These are phyloP conservation scores for Verticillium albo-atrum DNA, from an alignment of 2,329 filamentous ascomycete species.

Conservation along the genomic window DNA sequence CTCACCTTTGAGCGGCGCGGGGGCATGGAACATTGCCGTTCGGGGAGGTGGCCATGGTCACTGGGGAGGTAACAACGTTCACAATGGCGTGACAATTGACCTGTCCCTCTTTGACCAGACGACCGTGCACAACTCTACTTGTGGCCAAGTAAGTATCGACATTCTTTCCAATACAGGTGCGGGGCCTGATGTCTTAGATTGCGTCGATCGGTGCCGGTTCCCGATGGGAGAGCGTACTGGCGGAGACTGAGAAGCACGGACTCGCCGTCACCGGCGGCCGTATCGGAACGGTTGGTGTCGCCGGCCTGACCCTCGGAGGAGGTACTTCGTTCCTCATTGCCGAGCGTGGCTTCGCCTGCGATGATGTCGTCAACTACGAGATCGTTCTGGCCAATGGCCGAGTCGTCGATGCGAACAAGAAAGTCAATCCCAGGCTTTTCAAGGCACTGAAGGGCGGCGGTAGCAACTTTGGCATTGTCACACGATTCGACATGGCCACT, in stretches of 20 bases:
- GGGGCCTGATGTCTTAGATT: conserved; percentile 2
- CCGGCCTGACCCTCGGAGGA: conserved; percentile 24
- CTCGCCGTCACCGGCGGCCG: conserved; percentile 18
- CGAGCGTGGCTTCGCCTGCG: conserved; percentile 33
- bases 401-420: conserved; percentile 32
- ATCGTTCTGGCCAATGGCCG: conserved; percentile 38
- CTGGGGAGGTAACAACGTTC: conserved; percentile 35
- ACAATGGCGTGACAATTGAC: conserved; percentile 39
- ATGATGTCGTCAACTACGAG: conserved; percentile 36
- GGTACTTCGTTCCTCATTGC: conserved; percentile 16
- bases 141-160: conserved; percentile 16
- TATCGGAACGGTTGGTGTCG: conserved; percentile 17
- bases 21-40: conserved; percentile 37
- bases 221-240: conserved; percentile 17
- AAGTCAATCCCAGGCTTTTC: conserved; percentile 35
- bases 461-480: conserved; percentile 37
- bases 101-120: conserved; percentile 22
- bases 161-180: conserved; percentile 20
- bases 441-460: conserved; percentile 42
- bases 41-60: conserved; percentile 45
- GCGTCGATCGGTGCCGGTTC: conserved; percentile 25
- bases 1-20: conserved; percentile 11
- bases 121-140: conserved; percentile 3
- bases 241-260: conserved; percentile 11
- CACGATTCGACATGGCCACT: conserved; percentile 20